Conservation (phyloP, 768 basidiomycete genomes). For the Suillus fuscotomentosus region DNA sequence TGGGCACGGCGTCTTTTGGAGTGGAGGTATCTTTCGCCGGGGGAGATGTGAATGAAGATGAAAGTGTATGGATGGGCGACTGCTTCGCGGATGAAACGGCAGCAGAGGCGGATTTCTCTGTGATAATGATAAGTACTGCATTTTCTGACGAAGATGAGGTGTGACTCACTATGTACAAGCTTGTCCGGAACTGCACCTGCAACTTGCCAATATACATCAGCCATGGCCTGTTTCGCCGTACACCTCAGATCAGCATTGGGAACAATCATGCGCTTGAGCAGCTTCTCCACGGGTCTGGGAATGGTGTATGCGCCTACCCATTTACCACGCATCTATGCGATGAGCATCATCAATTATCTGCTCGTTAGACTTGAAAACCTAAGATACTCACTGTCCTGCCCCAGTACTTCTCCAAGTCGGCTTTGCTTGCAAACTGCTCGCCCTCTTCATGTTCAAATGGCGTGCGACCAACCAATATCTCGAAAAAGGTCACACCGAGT, state of each 20-base stretch:
- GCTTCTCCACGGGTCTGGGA: slow-evolving; percentile 60
- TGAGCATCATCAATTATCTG: background rate
- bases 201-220: slow-evolving; percentile 64
- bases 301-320: slow-evolving; percentile 76
- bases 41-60: slow-evolving; percentile 20
- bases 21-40: slow-evolving; percentile 18
- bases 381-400: slow-evolving; percentile 61
- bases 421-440: slow-evolving; percentile 75
- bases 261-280: slow-evolving; percentile 74
- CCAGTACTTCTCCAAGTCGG: slow-evolving; percentile 87
- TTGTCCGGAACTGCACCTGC: slow-evolving; percentile 19
- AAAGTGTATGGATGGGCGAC: slow-evolving; percentile 15
- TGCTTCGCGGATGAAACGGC: slow-evolving; percentile 10
- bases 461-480: slow-evolving; percentile 88
- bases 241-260: slow-evolving; percentile 83
- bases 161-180: slow-evolving; percentile 41
- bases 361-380: background rate
- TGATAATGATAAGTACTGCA: background rate
- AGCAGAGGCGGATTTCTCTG: slow-evolving; percentile 36
- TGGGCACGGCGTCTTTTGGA: slow-evolving; percentile 18
- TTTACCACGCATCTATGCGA: slow-evolving; percentile 62
- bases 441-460: slow-evolving; percentile 85
- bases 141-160: background rate
- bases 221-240: slow-evolving; percentile 63
- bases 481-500: slow-evolving; percentile 90